Evolutionary conservation across 148 eudicot species (phyloP).

Genomic region (Talinum fruticosum): DNA sequence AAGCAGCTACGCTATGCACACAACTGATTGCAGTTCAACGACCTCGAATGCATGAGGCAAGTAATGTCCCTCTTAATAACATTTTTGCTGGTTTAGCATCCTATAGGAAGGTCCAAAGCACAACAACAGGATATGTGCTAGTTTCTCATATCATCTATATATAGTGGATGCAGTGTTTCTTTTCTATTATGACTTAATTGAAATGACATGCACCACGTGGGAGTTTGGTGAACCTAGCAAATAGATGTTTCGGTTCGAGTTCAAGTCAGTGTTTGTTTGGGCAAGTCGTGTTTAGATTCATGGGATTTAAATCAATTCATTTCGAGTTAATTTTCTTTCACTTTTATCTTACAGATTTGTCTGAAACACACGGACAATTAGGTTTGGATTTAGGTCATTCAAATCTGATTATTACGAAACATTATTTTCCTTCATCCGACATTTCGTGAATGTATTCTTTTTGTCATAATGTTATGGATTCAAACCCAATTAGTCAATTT

Average conservation of each 20-base stretch:
- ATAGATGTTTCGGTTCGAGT: neutral
- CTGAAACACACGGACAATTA: too few species aligned
- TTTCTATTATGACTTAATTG: neutral
- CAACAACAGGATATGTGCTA: neutral
- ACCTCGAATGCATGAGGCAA: conserved; percentile 1
- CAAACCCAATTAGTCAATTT: too few species aligned
- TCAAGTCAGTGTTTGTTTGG: neutral
- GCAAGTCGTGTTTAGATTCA: neutral
- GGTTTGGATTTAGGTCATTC: neutral
- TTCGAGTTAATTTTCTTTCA: neutral
- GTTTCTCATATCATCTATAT: neutral
- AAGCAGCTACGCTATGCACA: neutral
- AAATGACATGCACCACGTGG: neutral
- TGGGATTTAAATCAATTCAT: neutral
- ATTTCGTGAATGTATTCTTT: too few species aligned
- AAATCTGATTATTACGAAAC: neutral
- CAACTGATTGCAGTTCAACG: neutral
- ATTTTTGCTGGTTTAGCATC: neutral
- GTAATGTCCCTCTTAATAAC: neutral
- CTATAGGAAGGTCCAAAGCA: neutral
- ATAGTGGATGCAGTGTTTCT: neutral
- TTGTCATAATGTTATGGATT: too few species aligned
- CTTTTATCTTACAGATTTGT: too few species aligned
- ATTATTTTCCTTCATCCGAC: neutral
- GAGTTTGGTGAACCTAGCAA: neutral